Conservation (phyloP, 352 stramenopile species). For the Phytopythium sindhum region DNA sequence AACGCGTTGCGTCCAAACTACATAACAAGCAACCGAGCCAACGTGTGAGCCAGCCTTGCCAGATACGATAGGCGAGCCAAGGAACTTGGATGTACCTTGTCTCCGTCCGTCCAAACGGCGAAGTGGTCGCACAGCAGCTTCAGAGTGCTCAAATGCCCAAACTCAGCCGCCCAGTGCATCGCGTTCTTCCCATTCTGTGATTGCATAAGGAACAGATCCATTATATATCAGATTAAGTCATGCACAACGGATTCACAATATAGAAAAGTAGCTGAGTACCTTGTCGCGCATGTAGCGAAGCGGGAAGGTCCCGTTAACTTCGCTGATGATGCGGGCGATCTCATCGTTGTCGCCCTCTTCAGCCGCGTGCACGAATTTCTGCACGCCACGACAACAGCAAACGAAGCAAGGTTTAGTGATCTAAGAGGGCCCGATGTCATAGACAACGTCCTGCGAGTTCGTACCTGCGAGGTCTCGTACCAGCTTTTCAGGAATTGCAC, state of each 20-base stretch:
- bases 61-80: background rate
- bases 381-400: background rate
- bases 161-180: constrained; percentile 82
- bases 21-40: background rate
- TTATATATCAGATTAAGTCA: background rate
- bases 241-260: no score
- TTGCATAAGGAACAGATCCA: background rate
- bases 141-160: constrained; percentile 71
- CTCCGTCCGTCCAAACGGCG: constrained; percentile 65
- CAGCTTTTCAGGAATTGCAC: constrained; percentile 86
- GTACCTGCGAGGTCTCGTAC: constrained; percentile 86
- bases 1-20: constrained; percentile 85
- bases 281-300: constrained; percentile 83
- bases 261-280: constrained; percentile 25
- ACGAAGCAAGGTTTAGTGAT: background rate
- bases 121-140: constrained; percentile 81
- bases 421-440: background rate
- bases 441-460: background rate
- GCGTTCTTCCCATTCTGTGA: constrained; percentile 84
- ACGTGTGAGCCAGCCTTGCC: background rate
- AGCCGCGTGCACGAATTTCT: constrained; percentile 83
- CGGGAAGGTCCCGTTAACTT: constrained; percentile 77
- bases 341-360: constrained; percentile 82
- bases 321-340: constrained; percentile 69
- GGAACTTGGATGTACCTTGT: constrained; percentile 47